Evolutionary conservation across 441 rosid species (phyloP).

Genomic region (Lagerstroemia fauriei): DNA sequence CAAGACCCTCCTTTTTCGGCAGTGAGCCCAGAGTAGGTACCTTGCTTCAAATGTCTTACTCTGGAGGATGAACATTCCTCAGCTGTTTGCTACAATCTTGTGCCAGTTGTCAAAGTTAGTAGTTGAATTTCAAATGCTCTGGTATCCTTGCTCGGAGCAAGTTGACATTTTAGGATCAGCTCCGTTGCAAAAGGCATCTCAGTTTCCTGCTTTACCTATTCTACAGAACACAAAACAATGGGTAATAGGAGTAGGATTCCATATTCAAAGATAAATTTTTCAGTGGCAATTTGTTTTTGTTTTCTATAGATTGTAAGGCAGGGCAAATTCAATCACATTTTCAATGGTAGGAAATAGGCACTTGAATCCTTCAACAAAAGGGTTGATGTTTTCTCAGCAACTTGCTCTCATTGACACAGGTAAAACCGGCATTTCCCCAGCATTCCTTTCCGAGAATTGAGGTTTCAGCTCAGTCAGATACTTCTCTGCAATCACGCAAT

Average conservation of each 20-base stretch:
- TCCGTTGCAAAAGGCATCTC: neutral
- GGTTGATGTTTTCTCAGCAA: neutral
- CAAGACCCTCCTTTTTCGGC: constrained; percentile 52
- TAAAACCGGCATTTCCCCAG: constrained; percentile 36
- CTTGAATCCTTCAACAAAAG: neutral
- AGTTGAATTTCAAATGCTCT: neutral
- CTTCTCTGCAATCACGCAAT: constrained; percentile 45
- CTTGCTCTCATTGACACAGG: neutral
- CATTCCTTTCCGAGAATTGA: constrained; percentile 51
- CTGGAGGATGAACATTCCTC: neutral
- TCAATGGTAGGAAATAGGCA: neutral
- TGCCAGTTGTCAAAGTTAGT: neutral
- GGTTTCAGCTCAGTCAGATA: constrained; percentile 58
- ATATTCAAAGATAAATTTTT: neutral
- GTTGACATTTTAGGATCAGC: neutral
- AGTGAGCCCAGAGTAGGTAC: constrained; percentile 54
- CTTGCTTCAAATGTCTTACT: neutral
- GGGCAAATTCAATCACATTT: neutral
- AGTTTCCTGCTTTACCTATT: neutral
- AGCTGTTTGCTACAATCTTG: neutral
- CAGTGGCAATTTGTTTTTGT: neutral
- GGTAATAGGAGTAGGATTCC: neutral
- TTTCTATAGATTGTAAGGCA: neutral
- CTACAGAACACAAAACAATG: neutral
- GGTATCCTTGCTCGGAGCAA: neutral